These are phyloP conservation scores for Arthromyces matolae DNA, from an alignment of 768 basidiomycete genomes.

Conservation along the genomic window DNA sequence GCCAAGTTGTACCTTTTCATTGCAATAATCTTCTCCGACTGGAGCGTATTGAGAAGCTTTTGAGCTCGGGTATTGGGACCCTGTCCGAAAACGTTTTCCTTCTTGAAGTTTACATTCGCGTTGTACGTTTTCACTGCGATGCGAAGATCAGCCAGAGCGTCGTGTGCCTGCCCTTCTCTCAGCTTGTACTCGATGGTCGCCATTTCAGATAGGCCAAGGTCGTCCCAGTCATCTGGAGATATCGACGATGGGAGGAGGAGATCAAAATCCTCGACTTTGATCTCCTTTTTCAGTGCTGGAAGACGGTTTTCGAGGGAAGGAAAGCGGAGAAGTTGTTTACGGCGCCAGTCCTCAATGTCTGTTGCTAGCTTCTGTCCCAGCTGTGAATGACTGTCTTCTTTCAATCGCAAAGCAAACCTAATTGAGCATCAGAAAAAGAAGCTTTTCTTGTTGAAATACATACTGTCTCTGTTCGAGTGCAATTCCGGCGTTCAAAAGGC, in stretches of 20 bases:
- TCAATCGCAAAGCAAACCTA: neutral
- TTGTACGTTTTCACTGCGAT: conserved; percentile 20
- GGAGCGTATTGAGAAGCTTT: conserved; percentile 15
- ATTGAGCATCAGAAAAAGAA: neutral
- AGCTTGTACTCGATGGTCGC: conserved; percentile 17
- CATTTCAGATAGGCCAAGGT: conserved; percentile 5
- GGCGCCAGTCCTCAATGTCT: neutral
- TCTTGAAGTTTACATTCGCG: conserved; percentile 20
- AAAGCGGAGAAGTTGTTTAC: neutral
- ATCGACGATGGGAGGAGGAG: conserved; percentile 20
- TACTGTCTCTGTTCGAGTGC: no score
- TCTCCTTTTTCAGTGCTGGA: neutral
- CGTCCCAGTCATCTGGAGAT: neutral
- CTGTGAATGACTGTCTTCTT: neutral
- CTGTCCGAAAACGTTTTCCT: conserved; percentile 20
- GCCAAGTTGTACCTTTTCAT: conserved; percentile 17
- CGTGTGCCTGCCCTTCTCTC: conserved; percentile 25
- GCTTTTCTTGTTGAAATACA: neutral
- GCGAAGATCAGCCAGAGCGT: conserved; percentile 21
- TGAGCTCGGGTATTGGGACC: conserved; percentile 20
- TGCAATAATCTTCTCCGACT: conserved; percentile 10
- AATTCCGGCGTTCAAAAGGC: no score
- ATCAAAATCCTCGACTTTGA: neutral
- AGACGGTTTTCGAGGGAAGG: neutral
- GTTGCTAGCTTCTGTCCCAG: neutral